These are phyloP conservation scores for Apostasia shenzhenica DNA, from an alignment of 106 monocot species.

Conservation along the genomic window DNA sequence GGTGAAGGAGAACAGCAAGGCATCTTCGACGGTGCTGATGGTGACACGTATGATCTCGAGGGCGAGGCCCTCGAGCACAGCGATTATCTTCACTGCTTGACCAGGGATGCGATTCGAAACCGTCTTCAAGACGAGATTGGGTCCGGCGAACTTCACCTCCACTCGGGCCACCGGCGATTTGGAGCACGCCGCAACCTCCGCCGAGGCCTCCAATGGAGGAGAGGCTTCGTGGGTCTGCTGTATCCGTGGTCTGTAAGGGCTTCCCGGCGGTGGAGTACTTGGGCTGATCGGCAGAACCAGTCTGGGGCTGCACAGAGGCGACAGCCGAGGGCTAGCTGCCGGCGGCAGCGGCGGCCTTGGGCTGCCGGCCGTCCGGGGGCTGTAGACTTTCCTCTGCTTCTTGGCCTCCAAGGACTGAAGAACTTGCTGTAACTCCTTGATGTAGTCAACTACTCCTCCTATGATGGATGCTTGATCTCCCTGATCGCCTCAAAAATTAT, in stretches of 20 bases:
- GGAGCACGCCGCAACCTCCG: constrained; percentile 37
- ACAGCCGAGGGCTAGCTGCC: constrained; percentile 31
- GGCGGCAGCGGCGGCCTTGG: constrained; percentile 46
- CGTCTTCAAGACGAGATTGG: constrained; percentile 80
- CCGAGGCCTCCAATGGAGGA: constrained; percentile 10
- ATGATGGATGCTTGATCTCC: constrained; percentile 93
- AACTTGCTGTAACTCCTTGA: constrained; percentile 83
- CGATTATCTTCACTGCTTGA: constrained; percentile 64
- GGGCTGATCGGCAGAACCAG: constrained; percentile 52
- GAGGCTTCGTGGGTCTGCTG: constrained; percentile 25
- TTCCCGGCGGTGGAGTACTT: constrained; percentile 61
- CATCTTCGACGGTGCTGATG: constrained; percentile 71
- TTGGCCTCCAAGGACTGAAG: constrained; percentile 67
- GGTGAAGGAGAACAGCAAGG: constrained; percentile 87
- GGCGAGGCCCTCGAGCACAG: constrained; percentile 59
- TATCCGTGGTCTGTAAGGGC: constrained; percentile 57
- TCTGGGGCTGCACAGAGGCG: constrained; percentile 43
- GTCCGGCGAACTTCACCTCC: constrained; percentile 78
- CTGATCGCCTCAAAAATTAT: constrained; percentile 10
- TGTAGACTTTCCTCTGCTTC: constrained; percentile 79
- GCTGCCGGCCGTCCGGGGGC: constrained; percentile 47
- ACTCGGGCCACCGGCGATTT: constrained; percentile 53
- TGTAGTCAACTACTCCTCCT: constrained; percentile 86
- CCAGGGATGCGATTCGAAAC: constrained; percentile 64
- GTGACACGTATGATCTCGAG: constrained; percentile 81